A percentile compares a stretch with the other conserved stretches of the same genome.
Conservation (phyloP, 768 basidiomycete species). For the Pisolithus marmoratus region DNA sequence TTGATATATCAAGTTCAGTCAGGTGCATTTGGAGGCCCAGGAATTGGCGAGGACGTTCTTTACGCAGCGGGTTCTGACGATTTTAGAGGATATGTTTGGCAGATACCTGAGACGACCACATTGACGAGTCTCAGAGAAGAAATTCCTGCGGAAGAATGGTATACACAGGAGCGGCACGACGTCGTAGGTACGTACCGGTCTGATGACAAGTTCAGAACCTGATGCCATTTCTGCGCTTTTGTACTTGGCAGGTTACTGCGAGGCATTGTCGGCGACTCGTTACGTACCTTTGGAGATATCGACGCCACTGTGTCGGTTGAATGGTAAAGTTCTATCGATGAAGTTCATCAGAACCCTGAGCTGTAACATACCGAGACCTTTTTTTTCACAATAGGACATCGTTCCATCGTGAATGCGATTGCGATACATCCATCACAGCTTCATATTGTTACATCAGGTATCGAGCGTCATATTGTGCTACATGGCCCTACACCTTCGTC, state of each 20-base stretch:
- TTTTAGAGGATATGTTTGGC: slow-evolving; percentile 77
- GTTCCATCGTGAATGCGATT: slow-evolving; percentile 71
- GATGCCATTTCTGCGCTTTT: slow-evolving; percentile 6
- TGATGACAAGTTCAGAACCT: slow-evolving; percentile 8
- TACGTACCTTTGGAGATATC: slow-evolving; percentile 59
- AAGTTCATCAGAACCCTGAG: neutral
- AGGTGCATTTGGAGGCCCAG: slow-evolving; percentile 66
- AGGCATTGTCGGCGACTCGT: slow-evolving; percentile 33
- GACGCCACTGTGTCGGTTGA: slow-evolving; percentile 54
- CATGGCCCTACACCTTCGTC: slow-evolving; percentile 63
- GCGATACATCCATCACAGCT: slow-evolving; percentile 69
- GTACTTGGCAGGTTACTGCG: slow-evolving; percentile 40
- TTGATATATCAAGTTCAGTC: slow-evolving; percentile 44
- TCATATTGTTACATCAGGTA: slow-evolving; percentile 62
- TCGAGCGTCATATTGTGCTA: slow-evolving; percentile 63
- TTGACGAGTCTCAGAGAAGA: slow-evolving; percentile 42
- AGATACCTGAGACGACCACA: slow-evolving; percentile 46
- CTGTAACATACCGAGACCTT: neutral
- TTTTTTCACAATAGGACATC: slow-evolving; percentile 44
- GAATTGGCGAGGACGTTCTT: slow-evolving; percentile 46
- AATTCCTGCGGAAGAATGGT: slow-evolving; percentile 45
- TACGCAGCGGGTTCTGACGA: slow-evolving; percentile 81
- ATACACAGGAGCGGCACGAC: slow-evolving; percentile 22
- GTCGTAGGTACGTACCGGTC: slow-evolving; percentile 33
- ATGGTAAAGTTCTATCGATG: slow-evolving; percentile 35